Evolutionary conservation across 495 filamentous ascomycete genomes (phyloP).

Genomic region (Astrocystis sublimbata): DNA sequence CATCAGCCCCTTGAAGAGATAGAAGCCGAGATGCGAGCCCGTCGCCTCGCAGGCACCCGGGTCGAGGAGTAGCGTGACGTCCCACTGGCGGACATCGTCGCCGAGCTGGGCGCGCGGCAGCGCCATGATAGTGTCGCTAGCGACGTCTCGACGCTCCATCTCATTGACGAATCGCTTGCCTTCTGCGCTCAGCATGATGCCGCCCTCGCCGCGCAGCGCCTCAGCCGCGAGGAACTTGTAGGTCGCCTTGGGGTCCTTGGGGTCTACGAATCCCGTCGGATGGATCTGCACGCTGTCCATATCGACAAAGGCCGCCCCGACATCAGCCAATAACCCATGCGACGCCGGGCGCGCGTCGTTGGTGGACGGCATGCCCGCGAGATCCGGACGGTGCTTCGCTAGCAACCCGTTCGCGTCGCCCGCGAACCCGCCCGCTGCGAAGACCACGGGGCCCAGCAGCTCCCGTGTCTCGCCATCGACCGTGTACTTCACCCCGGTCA

Average conservation of each 20-base stretch:
- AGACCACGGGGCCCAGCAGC: conserved; percentile 54
- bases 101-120: conserved; percentile 26
- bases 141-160: conserved; percentile 53
- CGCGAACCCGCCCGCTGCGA: conserved; percentile 60
- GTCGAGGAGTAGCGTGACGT: conserved; percentile 56
- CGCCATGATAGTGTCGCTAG: conserved; percentile 50
- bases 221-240: conserved; percentile 65
- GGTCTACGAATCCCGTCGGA: conserved; percentile 74
- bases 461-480: conserved; percentile 25
- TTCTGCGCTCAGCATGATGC: conserved; percentile 46
- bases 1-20: conserved; percentile 58
- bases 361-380: conserved; percentile 58
- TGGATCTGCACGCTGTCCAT: conserved; percentile 62
- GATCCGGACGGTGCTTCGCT: conserved; percentile 54
- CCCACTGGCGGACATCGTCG: conserved; percentile 47
- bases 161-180: conserved; percentile 60
- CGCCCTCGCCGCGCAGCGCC: conserved; percentile 59
- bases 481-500: conserved; percentile 40
- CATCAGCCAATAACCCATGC: conserved; percentile 46
- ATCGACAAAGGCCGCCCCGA: conserved; percentile 55
- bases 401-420: conserved; percentile 58
- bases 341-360: conserved; percentile 56
- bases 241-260: conserved; percentile 38
- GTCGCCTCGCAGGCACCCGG: conserved; percentile 54
- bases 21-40: conserved; percentile 58